Base-by-base conservation (phyloP, 2,329 filamentous ascomycete genomes). In the Aspergillus oerlinghausenensis region DNA sequence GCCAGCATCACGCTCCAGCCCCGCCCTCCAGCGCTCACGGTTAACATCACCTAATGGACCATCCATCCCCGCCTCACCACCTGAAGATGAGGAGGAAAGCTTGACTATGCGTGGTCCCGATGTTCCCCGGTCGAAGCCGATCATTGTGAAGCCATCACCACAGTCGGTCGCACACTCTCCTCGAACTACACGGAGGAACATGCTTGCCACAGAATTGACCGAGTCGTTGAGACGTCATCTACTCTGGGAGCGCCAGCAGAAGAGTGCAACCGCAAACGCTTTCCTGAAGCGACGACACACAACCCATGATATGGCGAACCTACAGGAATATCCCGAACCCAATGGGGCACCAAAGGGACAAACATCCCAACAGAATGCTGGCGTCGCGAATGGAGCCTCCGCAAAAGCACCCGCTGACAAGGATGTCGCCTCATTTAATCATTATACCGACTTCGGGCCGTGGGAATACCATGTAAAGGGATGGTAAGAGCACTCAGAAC, bases 241-340 rank as follows among this genome's bases (percentile, higher is more conserved):
- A 17, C 83, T 97, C 17, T 96, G 91, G 89, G 94, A 99, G 73
- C 88, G 94, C 52, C 91, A 96, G 70, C 93, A 97, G 70, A 96
- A 94, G 82, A 91, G 90, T 57, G 88, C 89, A 35, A 93, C 91
- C 7, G 90, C 88, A 67, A 92, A 93, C 62, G 91, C 92, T 1
- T 90, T 93, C 54, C 82, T 96, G 56, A 95, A 96, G 80, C 86
- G 93, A 60, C 83, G 91, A 58, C 92, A 97, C 72, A 96, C 92
- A 21, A 90, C 93, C 2, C 89, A 93, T 63, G 92, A 97, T 70
- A 86, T 97, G 61, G 89, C 90, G 60, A 95, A 95, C 73, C 81
- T 97, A 47, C 89, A 88, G 76, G 86, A 94, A 72, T 90, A 88
- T 67, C 89, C 90, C 4, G 87, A 89, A 63, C 75, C 79, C 3